Conservation (phyloP, 2,329 filamentous ascomycete genomes). For the Colletotrichum navitas region DNA sequence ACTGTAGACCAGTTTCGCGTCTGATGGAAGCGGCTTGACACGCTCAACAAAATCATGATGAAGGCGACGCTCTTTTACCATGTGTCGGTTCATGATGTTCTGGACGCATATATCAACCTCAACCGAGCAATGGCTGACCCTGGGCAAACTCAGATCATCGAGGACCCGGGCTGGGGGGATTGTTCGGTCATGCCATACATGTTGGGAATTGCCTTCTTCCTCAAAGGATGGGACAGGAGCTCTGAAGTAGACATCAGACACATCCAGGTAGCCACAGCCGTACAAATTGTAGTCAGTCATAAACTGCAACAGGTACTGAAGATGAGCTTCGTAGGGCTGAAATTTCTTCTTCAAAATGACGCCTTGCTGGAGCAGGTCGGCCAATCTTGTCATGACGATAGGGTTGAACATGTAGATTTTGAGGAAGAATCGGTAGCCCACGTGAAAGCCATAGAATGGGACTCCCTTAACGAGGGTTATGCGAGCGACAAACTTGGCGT, state of each 20-base stretch:
- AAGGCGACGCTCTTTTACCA: constrained; percentile 80
- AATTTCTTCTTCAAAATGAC: constrained; percentile 86
- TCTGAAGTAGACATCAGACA: constrained; percentile 78
- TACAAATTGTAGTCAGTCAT: constrained; percentile 99
- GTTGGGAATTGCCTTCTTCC: constrained; percentile 69
- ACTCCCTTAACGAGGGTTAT: constrained; percentile 93
- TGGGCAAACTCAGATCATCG: constrained; percentile 74
- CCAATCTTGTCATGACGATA: constrained; percentile 84
- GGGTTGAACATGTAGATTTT: constrained; percentile 97
- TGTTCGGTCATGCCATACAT: constrained; percentile 85
- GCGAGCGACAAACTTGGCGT: constrained; percentile 82
- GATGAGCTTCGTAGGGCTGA: constrained; percentile 93
- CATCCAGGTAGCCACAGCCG: constrained; percentile 89
- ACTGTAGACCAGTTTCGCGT: constrained; percentile 89
- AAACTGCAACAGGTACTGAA: constrained; percentile 94
- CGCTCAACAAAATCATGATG: constrained; percentile 91
- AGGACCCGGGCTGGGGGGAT: constrained; percentile 72
- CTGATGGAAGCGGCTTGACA: constrained; percentile 69
- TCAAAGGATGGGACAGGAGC: constrained; percentile 78
- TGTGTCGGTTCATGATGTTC: constrained; percentile 84
- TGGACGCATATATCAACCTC: constrained; percentile 92
- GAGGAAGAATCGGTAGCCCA: constrained; percentile 90
- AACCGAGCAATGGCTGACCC: constrained; percentile 87
- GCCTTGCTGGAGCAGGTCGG: constrained; percentile 89
- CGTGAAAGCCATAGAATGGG: constrained; percentile 95